Evolutionary conservation across 352 stramenopile genomes (phyloP).

Genomic region (Blastocystis sp.): DNA sequence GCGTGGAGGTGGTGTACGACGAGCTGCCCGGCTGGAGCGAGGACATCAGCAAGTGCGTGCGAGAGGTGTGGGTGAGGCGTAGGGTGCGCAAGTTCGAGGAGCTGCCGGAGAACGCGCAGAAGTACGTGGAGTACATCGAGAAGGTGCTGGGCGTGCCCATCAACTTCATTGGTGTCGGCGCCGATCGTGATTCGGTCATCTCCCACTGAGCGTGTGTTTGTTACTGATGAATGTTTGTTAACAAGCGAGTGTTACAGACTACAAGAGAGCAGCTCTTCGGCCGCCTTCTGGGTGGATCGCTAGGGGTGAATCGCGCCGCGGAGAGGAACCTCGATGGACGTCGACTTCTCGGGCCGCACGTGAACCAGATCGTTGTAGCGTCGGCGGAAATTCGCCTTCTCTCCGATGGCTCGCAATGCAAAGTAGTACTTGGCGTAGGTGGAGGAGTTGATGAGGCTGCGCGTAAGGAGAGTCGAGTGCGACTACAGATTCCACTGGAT

Average conservation of each 20-base stretch:
- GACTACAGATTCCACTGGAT: slow-evolving; percentile 96
- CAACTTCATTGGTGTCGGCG: slow-evolving; percentile 95
- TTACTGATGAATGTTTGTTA: not conserved
- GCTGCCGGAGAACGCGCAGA: slow-evolving; percentile 87
- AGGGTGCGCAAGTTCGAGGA: slow-evolving; percentile 91
- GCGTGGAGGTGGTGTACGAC: slow-evolving; percentile 72
- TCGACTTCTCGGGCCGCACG: slow-evolving; percentile 81
- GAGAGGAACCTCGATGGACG: slow-evolving; percentile 79
- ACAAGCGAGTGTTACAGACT: slow-evolving; percentile 11
- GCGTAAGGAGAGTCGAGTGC: slow-evolving; percentile 75
- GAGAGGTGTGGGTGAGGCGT: not conserved
- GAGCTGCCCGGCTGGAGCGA: slow-evolving; percentile 86
- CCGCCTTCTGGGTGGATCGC: not conserved
- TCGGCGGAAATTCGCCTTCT: slow-evolving; percentile 84
- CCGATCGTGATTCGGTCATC: slow-evolving; percentile 79
- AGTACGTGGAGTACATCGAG: slow-evolving; percentile 93
- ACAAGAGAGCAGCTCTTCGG: slow-evolving; percentile 25
- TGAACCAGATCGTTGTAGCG: slow-evolving; percentile 85
- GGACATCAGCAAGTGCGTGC: slow-evolving; percentile 81
- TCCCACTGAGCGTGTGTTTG: slow-evolving; percentile 40
- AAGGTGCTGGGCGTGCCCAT: slow-evolving; percentile 90
- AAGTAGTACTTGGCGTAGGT: slow-evolving; percentile 98
- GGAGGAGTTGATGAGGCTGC: slow-evolving; percentile 74
- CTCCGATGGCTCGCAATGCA: slow-evolving; percentile 85
- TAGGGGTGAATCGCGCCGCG: not conserved